Evolutionary conservation across 345 rosid species (phyloP).

Genomic region (Eucalyptus pauciflora): DNA sequence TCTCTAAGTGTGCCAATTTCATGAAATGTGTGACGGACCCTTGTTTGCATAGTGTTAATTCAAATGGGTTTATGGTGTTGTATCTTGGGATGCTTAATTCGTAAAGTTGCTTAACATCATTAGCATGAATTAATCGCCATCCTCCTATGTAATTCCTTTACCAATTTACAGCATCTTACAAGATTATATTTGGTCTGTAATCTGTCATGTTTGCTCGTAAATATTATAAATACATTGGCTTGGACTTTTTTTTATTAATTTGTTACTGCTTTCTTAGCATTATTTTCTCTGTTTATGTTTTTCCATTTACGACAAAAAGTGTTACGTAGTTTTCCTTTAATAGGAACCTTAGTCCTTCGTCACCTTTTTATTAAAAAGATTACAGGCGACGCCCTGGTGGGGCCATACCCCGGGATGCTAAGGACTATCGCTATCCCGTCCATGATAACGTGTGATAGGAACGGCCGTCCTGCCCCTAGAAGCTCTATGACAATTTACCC

Average conservation of each 20-base stretch:
- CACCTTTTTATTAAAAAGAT: neutral
- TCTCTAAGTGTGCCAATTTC: accelerated
- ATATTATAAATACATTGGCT: neutral
- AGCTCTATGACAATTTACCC: neutral
- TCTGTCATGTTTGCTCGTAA: neutral
- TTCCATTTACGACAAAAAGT: too few relatives aligned
- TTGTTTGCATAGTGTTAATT: too few relatives aligned
- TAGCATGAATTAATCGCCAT: too few relatives aligned
- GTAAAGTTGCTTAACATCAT: too few relatives aligned
- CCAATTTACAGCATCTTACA: too few relatives aligned
- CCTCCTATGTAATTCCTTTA: too few relatives aligned
- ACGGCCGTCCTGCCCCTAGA: neutral
- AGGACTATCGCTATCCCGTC: neutral
- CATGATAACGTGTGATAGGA: neutral
- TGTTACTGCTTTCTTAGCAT: neutral
- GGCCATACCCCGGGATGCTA: neutral
- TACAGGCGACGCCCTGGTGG: neutral
- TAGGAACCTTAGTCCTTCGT: neutral
- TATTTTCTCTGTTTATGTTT: neutral
- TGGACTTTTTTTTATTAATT: neutral
- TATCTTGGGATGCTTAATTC: neutral
- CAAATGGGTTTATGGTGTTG: too few relatives aligned
- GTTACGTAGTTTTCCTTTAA: neutral
- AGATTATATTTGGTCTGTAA: neutral
- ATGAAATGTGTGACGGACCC: accelerated